Evolutionary conservation across 164 flowering plant genomes (phyloP), one percentile per base, ranked within the genome.

Genomic region (Chloranthus sessilifolius): DNA sequence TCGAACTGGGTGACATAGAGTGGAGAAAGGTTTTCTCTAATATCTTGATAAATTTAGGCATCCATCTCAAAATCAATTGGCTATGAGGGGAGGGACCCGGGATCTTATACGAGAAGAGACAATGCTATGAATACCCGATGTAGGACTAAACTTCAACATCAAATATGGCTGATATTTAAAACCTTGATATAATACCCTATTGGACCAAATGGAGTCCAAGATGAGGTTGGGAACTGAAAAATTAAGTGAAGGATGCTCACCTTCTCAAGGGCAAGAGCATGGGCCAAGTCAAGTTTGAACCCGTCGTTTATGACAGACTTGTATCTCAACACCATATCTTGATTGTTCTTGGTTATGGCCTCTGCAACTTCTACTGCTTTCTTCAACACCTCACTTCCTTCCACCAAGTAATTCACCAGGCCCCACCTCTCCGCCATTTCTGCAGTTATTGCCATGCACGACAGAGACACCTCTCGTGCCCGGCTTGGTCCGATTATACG

Each of bases 251-350:
- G 27, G 40, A 43, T 19, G 5, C 30, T 47, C 58, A 88, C 98
- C 98, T 92, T 92, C 78, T 92, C 98, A 2, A 83, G 62, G 2
- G 78, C 59, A 42, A 88, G 89, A 42, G 81, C 94, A 62, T 64
- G 77, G 26, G 67, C 80, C 23, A 92, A 66, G 49, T 79, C 85
- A 37, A 74, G 69, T 68, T 77, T 83, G 52, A 82, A 56, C 45
- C 98, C 98, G 60, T 88, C 98, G 48, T 88, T 85, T 12, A 92
- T 74, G 26, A 83, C 91, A 6, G 87, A 58, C 65, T 92, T 85
- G 70, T 88, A 85, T 65, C 70, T 82, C 65, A 82, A 50, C 2
- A 92, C 98, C 77, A 92, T 28, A 60, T 79, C 94, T 28, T 72
- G 85, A 58, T 81, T 79, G 60, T 88, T 88, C 58, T 71, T 85